Evolutionary conservation across 73 alveolate genomes (phyloP).

Genomic region (Paramecium bursaria): DNA sequence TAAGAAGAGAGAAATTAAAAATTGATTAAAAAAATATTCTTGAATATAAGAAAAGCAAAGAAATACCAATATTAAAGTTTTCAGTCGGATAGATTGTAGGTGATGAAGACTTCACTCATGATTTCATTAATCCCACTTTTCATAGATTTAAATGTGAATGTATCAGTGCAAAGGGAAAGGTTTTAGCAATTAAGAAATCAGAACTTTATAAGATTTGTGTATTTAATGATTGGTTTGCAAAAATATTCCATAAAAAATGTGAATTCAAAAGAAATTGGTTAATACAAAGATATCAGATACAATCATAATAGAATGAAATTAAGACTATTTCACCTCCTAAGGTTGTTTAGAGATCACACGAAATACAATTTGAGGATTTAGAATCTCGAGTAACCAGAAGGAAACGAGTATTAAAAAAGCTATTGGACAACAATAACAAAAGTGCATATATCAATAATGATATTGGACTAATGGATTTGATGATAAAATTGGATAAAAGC

Average conservation of each 20-base stretch:
- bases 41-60: background rate
- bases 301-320: no score
- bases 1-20: constrained; percentile 25
- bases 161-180: constrained; percentile 29
- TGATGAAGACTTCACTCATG: background rate
- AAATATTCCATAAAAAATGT: constrained; percentile 30
- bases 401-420: background rate
- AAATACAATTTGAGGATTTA: background rate
- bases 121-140: no score
- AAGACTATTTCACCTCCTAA: no score
- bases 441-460: background rate
- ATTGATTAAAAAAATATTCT: no score
- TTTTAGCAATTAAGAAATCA: constrained; percentile 11
- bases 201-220: constrained; percentile 21
- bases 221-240: constrained; percentile 52
- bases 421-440: background rate
- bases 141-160: background rate
- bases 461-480: constrained; percentile 27
- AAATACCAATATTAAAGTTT: constrained; percentile 1
- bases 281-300: constrained; percentile 6
- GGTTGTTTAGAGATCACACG: no score
- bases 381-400: background rate
- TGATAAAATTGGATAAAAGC: constrained; percentile 14
- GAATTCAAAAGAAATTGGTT: constrained; percentile 59
- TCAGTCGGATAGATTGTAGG: background rate